These are phyloP conservation scores for Platanus orientalis DNA, from an alignment of 164 flowering plant species.

Conservation along the genomic window DNA sequence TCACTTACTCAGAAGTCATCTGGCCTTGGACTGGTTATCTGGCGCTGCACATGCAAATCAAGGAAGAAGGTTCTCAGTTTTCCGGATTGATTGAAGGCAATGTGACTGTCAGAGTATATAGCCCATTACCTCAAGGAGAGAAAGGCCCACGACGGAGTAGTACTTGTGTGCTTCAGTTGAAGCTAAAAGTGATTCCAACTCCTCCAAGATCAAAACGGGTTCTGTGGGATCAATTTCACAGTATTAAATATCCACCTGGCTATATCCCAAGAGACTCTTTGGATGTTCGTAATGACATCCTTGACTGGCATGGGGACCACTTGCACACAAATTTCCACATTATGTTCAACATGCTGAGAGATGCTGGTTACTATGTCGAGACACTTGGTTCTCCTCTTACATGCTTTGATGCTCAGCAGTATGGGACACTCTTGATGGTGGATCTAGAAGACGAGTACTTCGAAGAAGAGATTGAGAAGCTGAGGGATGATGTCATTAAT, in stretches of 20 bases:
- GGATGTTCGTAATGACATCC: conserved; percentile 97
- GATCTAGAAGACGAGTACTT: conserved; percentile 98
- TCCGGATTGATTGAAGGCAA: conserved; percentile 92
- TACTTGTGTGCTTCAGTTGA: conserved; percentile 79
- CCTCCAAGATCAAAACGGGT: conserved; percentile 78
- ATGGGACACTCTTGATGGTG: conserved; percentile 94
- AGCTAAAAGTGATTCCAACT: conserved; percentile 79
- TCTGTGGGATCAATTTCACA: conserved; percentile 97
- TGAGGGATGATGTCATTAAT: conserved; percentile 73
- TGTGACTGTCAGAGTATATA: conserved; percentile 66
- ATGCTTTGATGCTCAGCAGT: conserved; percentile 96
- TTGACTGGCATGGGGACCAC: conserved; percentile 99
- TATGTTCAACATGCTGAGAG: conserved; percentile 90
- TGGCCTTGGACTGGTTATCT: conserved; percentile 99
- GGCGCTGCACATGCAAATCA: conserved; percentile 93
- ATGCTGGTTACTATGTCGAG: conserved; percentile 89
- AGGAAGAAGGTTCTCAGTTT: conserved; percentile 87
- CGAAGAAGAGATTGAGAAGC: conserved; percentile 77
- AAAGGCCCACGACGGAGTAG: conserved; percentile 42
- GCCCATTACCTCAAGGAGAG: conserved; percentile 81
- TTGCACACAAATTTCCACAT: conserved; percentile 92
- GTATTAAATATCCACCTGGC: conserved; percentile 97
- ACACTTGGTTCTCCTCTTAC: conserved; percentile 97
- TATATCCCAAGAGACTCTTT: conserved; percentile 97
- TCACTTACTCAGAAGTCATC: conserved; percentile 76